phyloP scores from a whole-genome alignment of 345 rosid genomes.

The Boechera retrofracta region DNA sequence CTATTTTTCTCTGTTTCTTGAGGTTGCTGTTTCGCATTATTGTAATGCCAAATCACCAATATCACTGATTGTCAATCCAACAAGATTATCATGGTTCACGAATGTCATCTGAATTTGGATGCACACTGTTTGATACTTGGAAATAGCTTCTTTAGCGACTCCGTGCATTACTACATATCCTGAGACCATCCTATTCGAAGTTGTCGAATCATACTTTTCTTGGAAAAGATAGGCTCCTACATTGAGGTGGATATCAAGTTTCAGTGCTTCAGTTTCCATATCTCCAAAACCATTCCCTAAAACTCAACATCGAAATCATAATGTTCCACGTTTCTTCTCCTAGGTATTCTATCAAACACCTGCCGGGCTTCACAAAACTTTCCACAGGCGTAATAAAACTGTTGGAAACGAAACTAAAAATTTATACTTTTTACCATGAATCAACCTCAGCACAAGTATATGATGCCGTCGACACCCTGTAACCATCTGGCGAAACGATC shows the following conservation, averaged over 20 bases:
- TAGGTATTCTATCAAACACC: constrained; percentile 62
- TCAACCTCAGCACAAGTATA: constrained; percentile 50
- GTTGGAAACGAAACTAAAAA: constrained; percentile 50
- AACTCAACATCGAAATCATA: constrained; percentile 25
- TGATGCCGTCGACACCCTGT: constrained; percentile 53
- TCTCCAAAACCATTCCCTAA: neutral
- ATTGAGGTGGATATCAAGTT: neutral
- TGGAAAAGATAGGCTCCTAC: neutral
- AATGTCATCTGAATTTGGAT: neutral
- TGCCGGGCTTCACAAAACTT: constrained; percentile 40
- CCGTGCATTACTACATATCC: neutral
- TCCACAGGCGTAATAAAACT: constrained; percentile 50
- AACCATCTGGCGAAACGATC: constrained; percentile 53
- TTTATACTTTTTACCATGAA: constrained; percentile 54
- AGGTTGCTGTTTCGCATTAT: constrained; percentile 36
- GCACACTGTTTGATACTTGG: too few relatives aligned
- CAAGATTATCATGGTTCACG: neutral
- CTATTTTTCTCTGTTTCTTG: neutral
- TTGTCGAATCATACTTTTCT: neutral
- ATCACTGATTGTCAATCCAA: neutral
- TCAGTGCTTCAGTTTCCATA: neutral
- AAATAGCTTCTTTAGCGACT: neutral
- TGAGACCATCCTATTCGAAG: neutral
- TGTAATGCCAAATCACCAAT: neutral
- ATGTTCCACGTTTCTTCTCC: constrained; percentile 49